Evolutionary conservation across 1,284 basidiomycete species (phyloP).

Genomic region (Moniliophthora roreri): DNA sequence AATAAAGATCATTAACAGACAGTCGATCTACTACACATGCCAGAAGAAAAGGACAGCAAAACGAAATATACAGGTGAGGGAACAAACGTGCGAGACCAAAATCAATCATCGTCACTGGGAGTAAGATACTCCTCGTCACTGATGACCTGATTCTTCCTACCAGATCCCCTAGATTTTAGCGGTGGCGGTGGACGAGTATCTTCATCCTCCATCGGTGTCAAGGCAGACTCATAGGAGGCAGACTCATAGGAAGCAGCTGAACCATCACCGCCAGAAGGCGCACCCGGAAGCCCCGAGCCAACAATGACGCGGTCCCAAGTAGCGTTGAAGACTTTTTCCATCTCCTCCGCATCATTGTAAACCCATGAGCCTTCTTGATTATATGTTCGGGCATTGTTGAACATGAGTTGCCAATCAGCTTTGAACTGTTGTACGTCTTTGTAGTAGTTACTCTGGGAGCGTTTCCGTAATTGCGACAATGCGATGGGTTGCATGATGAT

Average conservation of each 20-base stretch:
- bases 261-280: conserved; percentile 38
- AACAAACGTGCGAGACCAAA: background rate
- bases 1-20: too few relatives aligned
- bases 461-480: conserved; percentile 85
- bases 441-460: conserved; percentile 72
- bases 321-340: conserved; percentile 82
- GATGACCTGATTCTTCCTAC: conserved; percentile 62
- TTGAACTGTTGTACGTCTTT: conserved; percentile 75
- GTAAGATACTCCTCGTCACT: conserved; percentile 77
- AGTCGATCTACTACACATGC: too few relatives aligned
- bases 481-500: conserved; percentile 82
- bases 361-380: conserved; percentile 91
- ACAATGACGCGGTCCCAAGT: conserved; percentile 58
- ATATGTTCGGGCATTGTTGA: conserved; percentile 90
- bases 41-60: too few relatives aligned
- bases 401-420: conserved; percentile 88
- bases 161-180: conserved; percentile 46
- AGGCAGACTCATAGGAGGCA: conserved; percentile 62
- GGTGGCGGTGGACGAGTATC: conserved; percentile 53
- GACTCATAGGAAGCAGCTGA: too few relatives aligned
- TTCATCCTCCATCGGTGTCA: conserved; percentile 78
- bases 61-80: too few relatives aligned
- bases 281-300: conserved; percentile 74
- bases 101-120: conserved; percentile 57
- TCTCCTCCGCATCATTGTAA: conserved; percentile 89